These are phyloP conservation scores for Taxillus chinensis DNA, from an alignment of 164 flowering plant genomes.

Conservation along the genomic window DNA sequence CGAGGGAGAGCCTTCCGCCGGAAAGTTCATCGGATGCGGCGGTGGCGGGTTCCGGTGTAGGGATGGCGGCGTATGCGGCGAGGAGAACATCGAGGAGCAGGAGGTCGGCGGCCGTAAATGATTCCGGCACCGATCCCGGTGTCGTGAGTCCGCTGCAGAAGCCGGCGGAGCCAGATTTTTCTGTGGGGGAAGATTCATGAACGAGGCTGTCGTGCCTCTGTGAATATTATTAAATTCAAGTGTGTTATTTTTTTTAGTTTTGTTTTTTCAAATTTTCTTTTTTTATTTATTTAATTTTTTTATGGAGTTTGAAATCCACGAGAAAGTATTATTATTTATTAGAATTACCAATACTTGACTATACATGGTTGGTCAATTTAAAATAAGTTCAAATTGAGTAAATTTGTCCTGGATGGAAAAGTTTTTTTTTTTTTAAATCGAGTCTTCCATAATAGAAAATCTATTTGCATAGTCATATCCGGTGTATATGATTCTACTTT, in stretches of 20 bases:
- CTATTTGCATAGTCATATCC: too few relatives aligned
- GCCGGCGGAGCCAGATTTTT: slow-evolving; percentile 76
- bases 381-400: too few relatives aligned
- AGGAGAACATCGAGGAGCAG: slow-evolving; percentile 32
- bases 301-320: too few relatives aligned
- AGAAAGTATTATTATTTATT: too few relatives aligned
- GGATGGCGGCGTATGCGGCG: slow-evolving; percentile 27
- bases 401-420: too few relatives aligned
- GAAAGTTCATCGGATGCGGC: background rate
- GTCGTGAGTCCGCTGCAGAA: slow-evolving; percentile 39
- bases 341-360: too few relatives aligned
- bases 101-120: slow-evolving; percentile 19
- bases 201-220: background rate
- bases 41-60: slow-evolving; percentile 11
- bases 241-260: too few relatives aligned
- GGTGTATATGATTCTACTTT: too few relatives aligned
- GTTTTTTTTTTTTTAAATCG: too few relatives aligned
- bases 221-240: background rate
- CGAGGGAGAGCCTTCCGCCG: slow-evolving; percentile 25
- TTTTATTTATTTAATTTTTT: background rate
- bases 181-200: slow-evolving; percentile 36
- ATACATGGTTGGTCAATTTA: too few relatives aligned
- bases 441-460: too few relatives aligned
- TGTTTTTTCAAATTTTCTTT: background rate
- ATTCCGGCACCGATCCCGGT: slow-evolving; percentile 20